Conservation (phyloP, 1,139 yeast species). For the Scheffersomyces cryptocercus region DNA sequence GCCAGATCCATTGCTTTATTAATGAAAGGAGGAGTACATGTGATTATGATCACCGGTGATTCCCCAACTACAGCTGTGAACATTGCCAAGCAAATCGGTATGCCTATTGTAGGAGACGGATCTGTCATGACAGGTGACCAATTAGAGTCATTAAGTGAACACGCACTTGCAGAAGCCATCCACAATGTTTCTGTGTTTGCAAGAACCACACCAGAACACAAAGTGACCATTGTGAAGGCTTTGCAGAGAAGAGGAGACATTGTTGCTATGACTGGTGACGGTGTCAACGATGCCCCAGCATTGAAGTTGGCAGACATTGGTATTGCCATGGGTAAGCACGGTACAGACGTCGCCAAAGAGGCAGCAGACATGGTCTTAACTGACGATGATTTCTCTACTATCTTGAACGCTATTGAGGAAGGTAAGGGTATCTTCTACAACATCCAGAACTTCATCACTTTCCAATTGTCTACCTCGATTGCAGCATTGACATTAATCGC, state of each 20-base stretch:
- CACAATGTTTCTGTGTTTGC: constrained; percentile 89
- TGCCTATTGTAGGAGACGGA: constrained; percentile 68
- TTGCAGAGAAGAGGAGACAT: constrained; percentile 90
- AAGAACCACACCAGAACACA: constrained; percentile 95
- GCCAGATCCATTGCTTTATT: constrained; percentile 68
- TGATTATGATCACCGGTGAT: constrained; percentile 97
- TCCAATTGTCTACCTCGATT: constrained; percentile 92
- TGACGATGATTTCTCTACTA: constrained; percentile 94
- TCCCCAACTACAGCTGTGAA: constrained; percentile 89
- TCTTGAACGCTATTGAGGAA: constrained; percentile 88
- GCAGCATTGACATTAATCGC: constrained; percentile 93
- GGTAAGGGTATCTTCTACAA: constrained; percentile 96
- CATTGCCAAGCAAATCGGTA: constrained; percentile 90
- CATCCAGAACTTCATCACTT: constrained; percentile 90
- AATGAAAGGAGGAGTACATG: constrained; percentile 90
- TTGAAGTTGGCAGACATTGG: constrained; percentile 96
- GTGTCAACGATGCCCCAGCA: constrained; percentile 99
- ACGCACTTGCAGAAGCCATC: constrained; percentile 70
- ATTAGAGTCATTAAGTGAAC: constrained; percentile 69
- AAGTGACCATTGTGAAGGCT: constrained; percentile 87
- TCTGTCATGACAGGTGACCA: constrained; percentile 84
- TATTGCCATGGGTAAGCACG: constrained; percentile 94
- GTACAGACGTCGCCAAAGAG: constrained; percentile 98
- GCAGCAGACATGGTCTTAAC: constrained; percentile 98
- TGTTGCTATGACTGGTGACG: constrained; percentile 99